These are phyloP conservation scores for Phlyctochytrium bullatum DNA, from an alignment of 192 early-diverging fungal species.

Conservation along the genomic window DNA sequence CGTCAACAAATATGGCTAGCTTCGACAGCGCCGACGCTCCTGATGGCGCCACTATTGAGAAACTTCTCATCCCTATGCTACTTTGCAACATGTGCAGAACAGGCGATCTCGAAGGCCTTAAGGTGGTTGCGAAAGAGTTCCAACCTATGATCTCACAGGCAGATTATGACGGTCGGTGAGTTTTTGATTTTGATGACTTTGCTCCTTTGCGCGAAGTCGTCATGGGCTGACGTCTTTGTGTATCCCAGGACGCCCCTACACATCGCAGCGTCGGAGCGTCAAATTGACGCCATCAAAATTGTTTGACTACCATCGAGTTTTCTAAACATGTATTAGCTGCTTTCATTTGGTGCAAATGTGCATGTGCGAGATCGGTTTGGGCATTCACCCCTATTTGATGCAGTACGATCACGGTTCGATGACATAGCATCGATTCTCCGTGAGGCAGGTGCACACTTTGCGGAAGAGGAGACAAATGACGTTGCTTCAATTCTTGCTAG, in stretches of 20 bases:
- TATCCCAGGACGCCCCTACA: slow-evolving; percentile 87
- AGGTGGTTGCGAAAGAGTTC: slow-evolving; percentile 52
- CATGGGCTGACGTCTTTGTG: slow-evolving; percentile 20
- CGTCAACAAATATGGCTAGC: slow-evolving; percentile 1
- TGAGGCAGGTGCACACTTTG: slow-evolving; percentile 86
- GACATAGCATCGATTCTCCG: slow-evolving; percentile 68
- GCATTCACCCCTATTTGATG: slow-evolving; percentile 87
- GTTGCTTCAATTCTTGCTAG: slow-evolving; percentile 52
- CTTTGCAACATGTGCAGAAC: slow-evolving; percentile 83
- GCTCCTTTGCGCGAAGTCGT: neutral
- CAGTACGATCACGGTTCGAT: slow-evolving; percentile 58
- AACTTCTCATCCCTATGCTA: slow-evolving; percentile 76
- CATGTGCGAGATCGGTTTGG: slow-evolving; percentile 85
- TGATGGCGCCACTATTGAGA: slow-evolving; percentile 48
- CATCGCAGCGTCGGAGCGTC: slow-evolving; percentile 76
- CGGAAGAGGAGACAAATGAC: slow-evolving; percentile 75
- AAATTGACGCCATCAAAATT: slow-evolving; percentile 56
- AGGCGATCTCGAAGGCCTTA: slow-evolving; percentile 79
- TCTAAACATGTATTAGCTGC: slow-evolving; percentile 47
- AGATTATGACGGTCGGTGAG: slow-evolving; percentile 74
- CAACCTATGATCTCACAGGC: slow-evolving; percentile 65
- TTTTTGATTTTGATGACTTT: slow-evolving; percentile 20
- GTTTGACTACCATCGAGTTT: neutral
- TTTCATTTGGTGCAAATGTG: slow-evolving; percentile 83
- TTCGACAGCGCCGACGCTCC: slow-evolving; percentile 3